Evolutionary conservation across 306 rosid genomes (phyloP).

Genomic region (Cucurbita moschata): DNA sequence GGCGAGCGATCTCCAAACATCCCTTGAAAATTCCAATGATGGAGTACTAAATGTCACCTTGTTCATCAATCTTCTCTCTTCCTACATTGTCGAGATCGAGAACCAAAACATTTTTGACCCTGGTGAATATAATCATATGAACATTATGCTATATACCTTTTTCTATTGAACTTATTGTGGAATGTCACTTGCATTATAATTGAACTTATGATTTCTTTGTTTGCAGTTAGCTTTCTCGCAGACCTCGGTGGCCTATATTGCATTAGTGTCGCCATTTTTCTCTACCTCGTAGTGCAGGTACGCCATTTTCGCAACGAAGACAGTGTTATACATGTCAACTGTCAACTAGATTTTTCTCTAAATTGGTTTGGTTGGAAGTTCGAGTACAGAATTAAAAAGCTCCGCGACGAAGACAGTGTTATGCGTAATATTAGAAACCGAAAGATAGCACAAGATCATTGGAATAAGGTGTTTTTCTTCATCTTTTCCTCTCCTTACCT

Average conservation of each 20-base stretch:
- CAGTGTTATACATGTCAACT: too few relatives aligned
- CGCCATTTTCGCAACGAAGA: constrained; percentile 5
- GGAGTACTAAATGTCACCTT: constrained; percentile 70
- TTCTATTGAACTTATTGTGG: neutral
- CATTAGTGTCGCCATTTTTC: constrained; percentile 70
- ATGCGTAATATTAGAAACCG: constrained; percentile 60
- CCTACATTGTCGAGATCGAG: constrained; percentile 72
- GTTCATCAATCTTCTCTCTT: constrained; percentile 67
- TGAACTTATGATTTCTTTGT: neutral
- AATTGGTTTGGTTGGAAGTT: constrained; percentile 29
- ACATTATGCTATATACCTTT: neutral
- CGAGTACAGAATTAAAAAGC: constrained; percentile 68
- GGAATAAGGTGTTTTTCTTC: constrained; percentile 78
- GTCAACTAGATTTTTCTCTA: too few relatives aligned
- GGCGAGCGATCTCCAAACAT: constrained; percentile 43
- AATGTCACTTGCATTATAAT: constrained; percentile 9
- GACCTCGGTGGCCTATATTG: constrained; percentile 97
- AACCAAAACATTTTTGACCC: constrained; percentile 67
- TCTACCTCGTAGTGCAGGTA: constrained; percentile 81
- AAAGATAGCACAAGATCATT: constrained; percentile 62
- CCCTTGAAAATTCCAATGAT: constrained; percentile 62
- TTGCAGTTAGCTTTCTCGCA: constrained; percentile 91
- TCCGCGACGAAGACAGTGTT: constrained; percentile 61
- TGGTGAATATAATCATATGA: constrained; percentile 19
- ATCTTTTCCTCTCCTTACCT: neutral